phyloP scores from a whole-genome alignment of 208 protist species.

The Acanthamoeba triangularis region DNA sequence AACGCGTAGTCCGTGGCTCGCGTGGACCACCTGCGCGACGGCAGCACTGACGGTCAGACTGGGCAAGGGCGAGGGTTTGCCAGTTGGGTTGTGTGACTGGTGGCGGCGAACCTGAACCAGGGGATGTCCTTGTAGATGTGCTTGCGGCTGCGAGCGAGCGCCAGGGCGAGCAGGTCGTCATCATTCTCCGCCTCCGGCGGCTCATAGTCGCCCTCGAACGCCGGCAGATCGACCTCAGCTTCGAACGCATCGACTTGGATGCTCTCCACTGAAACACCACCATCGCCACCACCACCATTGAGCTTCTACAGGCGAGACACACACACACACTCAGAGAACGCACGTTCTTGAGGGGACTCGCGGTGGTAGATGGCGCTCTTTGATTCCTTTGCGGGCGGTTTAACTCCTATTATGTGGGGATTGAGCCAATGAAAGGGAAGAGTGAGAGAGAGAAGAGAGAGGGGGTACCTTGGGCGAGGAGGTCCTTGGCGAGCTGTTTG shows the following conservation, averaged over 20 bases:
- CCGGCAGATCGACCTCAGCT: background rate
- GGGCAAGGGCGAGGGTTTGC: too few species aligned
- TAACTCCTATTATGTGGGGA: background rate
- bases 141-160: background rate
- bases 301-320: too few species aligned
- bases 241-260: conserved; percentile 4
- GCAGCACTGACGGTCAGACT: too few species aligned
- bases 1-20: conserved; percentile 3
- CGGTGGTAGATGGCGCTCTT: background rate
- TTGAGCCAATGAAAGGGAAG: too few species aligned
- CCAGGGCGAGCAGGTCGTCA: background rate
- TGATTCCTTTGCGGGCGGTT: background rate
- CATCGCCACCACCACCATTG: too few species aligned
- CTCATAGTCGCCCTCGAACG: conserved; percentile 1
- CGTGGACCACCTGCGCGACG: conserved; percentile 6
- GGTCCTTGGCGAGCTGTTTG: conserved; percentile 18
- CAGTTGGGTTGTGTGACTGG: too few species aligned
- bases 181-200: background rate
- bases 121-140: conserved; percentile 17
- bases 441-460: background rate
- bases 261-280: conserved; percentile 22
- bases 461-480: background rate
- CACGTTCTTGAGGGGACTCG: background rate
- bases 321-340: too few species aligned
- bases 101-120: conserved; percentile 18